Percentiles rank a stretch among this genome's conserved stretches.
These are phyloP conservation scores for Arxiozyma slooffiae DNA, from an alignment of 1,139 yeast genomes.

Conservation along the genomic window DNA sequence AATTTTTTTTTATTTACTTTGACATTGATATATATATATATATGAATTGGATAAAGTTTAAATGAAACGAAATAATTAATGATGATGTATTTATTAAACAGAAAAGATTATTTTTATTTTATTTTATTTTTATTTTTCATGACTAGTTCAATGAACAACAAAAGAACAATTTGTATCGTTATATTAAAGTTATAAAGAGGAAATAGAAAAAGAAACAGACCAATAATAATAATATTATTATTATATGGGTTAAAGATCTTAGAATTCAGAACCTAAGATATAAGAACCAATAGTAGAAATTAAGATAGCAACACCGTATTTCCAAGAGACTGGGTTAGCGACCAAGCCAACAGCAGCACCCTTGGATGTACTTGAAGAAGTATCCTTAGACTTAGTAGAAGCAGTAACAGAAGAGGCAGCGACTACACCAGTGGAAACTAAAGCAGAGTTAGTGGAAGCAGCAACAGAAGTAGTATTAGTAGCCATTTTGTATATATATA, in stretches of 20 bases:
- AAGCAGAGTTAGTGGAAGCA: slow-evolving; percentile 15
- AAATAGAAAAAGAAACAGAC: background rate
- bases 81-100: background rate
- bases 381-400: slow-evolving; percentile 4
- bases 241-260: slow-evolving; percentile 4
- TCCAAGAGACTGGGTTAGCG: slow-evolving; percentile 30
- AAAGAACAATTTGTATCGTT: no score
- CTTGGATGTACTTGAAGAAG: slow-evolving; percentile 10
- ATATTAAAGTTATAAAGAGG: no score
- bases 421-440: slow-evolving; percentile 20
- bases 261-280: slow-evolving; percentile 25
- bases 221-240: no score
- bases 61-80: background rate
- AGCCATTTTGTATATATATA: slow-evolving; percentile 11
- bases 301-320: slow-evolving; percentile 26
- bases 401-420: slow-evolving; percentile 24
- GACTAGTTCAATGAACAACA: no score
- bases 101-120: no score
- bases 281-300: slow-evolving; percentile 27
- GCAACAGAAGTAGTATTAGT: slow-evolving; percentile 25
- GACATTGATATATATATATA: no score
- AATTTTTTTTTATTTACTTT: no score
- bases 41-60: background rate
- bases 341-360: slow-evolving; percentile 22
- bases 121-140: no score